Percentiles rank a stretch among this genome's conserved stretches.
These are phyloP conservation scores for Candolleomyces aberdarensis DNA, from an alignment of 768 basidiomycete species.

Conservation along the genomic window DNA sequence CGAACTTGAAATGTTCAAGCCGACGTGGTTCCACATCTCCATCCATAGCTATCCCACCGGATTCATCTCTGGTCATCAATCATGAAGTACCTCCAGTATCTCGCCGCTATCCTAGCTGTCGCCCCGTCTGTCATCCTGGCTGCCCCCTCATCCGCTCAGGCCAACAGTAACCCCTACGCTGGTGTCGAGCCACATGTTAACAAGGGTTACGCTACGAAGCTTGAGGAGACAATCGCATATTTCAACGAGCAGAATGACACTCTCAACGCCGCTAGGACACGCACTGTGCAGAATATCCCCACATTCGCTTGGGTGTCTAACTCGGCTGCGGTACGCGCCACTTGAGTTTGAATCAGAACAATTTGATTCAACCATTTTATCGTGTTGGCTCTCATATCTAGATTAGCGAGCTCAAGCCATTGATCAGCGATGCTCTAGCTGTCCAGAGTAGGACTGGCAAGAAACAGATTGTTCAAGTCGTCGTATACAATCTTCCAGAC, in stretches of 20 bases:
- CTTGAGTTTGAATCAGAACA: background rate
- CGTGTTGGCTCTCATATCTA: no score
- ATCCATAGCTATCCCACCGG: background rate
- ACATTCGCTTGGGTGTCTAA: slow-evolving; percentile 20
- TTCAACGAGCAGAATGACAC: slow-evolving; percentile 12
- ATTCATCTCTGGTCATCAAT: background rate
- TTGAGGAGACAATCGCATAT: slow-evolving; percentile 16
- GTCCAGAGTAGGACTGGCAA: slow-evolving; percentile 11
- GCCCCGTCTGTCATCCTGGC: background rate
- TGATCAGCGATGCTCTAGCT: slow-evolving; percentile 7
- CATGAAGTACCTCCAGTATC: slow-evolving; percentile 9
- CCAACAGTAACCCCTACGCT: slow-evolving; percentile 14
- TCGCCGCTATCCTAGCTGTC: slow-evolving; percentile 2
- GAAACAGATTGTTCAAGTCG: slow-evolving; percentile 25
- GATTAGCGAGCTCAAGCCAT: background rate
- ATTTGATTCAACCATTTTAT: background rate
- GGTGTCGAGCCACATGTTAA: slow-evolving; percentile 12
- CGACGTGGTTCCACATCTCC: no score
- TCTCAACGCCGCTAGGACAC: slow-evolving; percentile 15
- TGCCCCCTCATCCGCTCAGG: background rate
- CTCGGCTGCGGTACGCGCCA: slow-evolving; percentile 6
- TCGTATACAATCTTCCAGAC: slow-evolving; percentile 33
- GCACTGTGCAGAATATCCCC: slow-evolving; percentile 15
- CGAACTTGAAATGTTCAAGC: no score
- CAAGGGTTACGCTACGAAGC: slow-evolving; percentile 15